These are phyloP conservation scores for Prunella vulgaris DNA, from an alignment of 257 asterid genomes.

Conservation along the genomic window DNA sequence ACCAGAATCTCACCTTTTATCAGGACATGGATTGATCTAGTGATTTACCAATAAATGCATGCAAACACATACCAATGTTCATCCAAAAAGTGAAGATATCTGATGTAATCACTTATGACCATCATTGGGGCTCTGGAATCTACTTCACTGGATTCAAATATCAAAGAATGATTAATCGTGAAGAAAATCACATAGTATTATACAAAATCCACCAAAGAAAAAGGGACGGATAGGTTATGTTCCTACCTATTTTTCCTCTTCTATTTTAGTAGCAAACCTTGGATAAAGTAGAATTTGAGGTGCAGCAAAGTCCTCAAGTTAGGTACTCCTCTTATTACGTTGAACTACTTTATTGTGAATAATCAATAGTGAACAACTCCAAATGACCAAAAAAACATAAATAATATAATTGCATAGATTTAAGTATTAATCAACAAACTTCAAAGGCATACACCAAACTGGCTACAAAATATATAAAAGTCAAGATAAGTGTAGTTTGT, in stretches of 20 bases:
- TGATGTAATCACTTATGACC: slow-evolving; percentile 21
- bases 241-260: slow-evolving; percentile 20
- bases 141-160: slow-evolving; percentile 27
- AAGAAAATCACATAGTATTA: not conserved
- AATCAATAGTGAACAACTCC: slow-evolving; percentile 4
- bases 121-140: slow-evolving; percentile 26
- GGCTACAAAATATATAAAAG: not conserved
- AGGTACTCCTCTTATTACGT: slow-evolving; percentile 11
- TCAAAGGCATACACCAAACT: not conserved
- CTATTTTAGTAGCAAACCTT: slow-evolving; percentile 11
- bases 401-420: not conserved
- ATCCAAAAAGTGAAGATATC: slow-evolving; percentile 29
- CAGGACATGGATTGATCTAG: slow-evolving; percentile 15
- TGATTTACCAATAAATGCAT: not conserved
- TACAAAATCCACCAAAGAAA: slow-evolving; percentile 13
- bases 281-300: slow-evolving; percentile 5
- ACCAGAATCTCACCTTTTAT: slow-evolving; percentile 39
- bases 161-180: slow-evolving; percentile 19
- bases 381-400: not conserved
- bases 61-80: slow-evolving; percentile 28
- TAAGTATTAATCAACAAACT: slow-evolving; percentile 1
- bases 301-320: slow-evolving; percentile 18
- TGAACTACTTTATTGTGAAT: not conserved
- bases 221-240: not conserved
- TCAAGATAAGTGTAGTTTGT: slow-evolving; percentile 1